Conservation (phyloP, 78 protist species). For the Dictyostelium firmibasis region DNA sequence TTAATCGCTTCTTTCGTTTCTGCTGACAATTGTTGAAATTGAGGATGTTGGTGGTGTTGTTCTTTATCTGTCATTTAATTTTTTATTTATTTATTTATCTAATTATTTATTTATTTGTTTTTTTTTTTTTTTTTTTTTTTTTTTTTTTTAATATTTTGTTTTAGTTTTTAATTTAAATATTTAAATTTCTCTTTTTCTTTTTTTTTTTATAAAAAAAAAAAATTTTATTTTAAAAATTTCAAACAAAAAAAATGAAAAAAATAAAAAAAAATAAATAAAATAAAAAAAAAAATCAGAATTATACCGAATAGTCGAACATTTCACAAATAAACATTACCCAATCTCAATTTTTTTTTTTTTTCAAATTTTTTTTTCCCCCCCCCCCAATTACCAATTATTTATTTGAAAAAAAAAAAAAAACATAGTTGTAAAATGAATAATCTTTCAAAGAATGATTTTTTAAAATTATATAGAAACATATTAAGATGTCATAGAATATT, state of each 20-base stretch:
- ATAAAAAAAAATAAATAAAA: background rate
- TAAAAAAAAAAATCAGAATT: background rate
- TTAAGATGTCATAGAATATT: conserved; percentile 55
- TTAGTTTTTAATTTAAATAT: no score
- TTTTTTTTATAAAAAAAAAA: background rate
- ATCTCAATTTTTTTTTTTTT: background rate
- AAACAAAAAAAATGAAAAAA: background rate
- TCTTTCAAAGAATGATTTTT: background rate
- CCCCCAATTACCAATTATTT: background rate
- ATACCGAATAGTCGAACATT: background rate
- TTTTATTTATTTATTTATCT: no score
- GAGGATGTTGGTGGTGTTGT: background rate
- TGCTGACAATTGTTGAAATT: background rate
- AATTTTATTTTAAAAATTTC: background rate
- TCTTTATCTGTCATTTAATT: background rate
- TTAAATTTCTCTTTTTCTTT: no score
- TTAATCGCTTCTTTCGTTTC: background rate
- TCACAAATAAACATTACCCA: no score
- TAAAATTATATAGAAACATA: conserved; percentile 36
- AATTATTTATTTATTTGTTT: no score
- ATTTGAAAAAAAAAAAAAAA: background rate
- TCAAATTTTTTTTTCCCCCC: background rate
- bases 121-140: background rate
- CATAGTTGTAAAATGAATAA: background rate
- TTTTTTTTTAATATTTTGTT: background rate